phyloP scores from a whole-genome alignment of 2,329 filamentous ascomycete species.

The Aspergillus amoenus region DNA sequence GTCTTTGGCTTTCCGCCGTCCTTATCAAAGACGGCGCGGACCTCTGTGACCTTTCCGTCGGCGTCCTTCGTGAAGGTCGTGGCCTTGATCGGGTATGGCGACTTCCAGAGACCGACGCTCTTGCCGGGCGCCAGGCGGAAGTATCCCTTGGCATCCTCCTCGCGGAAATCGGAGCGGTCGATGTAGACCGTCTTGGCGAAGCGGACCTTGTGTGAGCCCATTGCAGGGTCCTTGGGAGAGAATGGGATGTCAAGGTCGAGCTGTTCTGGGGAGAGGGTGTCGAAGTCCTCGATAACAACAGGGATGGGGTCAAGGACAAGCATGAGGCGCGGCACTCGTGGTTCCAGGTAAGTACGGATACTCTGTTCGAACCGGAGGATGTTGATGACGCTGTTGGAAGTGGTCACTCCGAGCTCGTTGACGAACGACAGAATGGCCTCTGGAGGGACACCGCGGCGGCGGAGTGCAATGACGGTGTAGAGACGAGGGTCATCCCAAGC shows the following conservation, averaged over 20 bases:
- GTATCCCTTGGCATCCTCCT: constrained; percentile 63
- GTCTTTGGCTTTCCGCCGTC: constrained; percentile 73
- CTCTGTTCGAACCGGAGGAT: constrained; percentile 80
- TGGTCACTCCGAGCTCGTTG: constrained; percentile 88
- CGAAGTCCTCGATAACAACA: constrained; percentile 77
- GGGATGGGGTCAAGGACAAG: constrained; percentile 82
- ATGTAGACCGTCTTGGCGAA: constrained; percentile 83
- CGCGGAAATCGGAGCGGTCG: constrained; percentile 75
- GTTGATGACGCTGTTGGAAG: constrained; percentile 74
- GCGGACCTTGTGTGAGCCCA: constrained; percentile 55
- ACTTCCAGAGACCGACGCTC: constrained; percentile 70
- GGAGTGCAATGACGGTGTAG: constrained; percentile 81
- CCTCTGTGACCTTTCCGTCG: constrained; percentile 64
- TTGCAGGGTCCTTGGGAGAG: constrained; percentile 68
- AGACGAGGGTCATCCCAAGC: constrained; percentile 91
- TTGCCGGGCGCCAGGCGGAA: constrained; percentile 76
- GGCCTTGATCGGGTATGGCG: constrained; percentile 68
- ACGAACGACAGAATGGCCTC: constrained; percentile 87
- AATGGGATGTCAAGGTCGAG: constrained; percentile 72
- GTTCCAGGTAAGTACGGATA: constrained; percentile 82
- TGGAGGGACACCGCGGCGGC: constrained; percentile 81
- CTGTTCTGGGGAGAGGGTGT: constrained; percentile 66
- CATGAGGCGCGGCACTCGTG: constrained; percentile 84
- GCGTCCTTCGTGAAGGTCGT: constrained; percentile 67
- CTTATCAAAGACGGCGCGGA: constrained; percentile 66